A percentile compares a stretch with the other conserved stretches of the same genome.
phyloP scores from a whole-genome alignment of 305 asterid genomes.

The Fraxinus xanthoxyloides region DNA sequence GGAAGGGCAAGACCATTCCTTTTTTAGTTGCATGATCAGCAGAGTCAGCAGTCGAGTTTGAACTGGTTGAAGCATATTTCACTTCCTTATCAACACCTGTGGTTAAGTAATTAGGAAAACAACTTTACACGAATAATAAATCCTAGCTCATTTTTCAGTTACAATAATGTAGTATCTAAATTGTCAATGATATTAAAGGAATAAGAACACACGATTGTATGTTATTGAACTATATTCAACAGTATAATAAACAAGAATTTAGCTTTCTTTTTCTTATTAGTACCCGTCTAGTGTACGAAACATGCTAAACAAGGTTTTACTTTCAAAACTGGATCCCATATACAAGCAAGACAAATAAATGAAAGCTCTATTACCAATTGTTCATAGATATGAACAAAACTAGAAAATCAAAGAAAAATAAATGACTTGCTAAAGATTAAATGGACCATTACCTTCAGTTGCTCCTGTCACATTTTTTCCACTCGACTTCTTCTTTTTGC shows the following conservation, averaged over 20 bases:
- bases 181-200: neutral
- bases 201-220: neutral
- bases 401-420: neutral
- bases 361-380: neutral
- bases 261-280: neutral
- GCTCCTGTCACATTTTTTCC: neutral
- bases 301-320: neutral
- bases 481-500: conserved; percentile 2
- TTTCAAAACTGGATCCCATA: neutral
- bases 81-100: conserved; percentile 18
- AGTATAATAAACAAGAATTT: neutral
- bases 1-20: conserved; percentile 37
- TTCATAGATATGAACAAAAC: neutral
- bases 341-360: neutral
- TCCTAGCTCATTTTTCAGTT: neutral
- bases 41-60: conserved; percentile 3
- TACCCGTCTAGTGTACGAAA: neutral
- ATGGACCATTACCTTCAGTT: conserved; percentile 19
- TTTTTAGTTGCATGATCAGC: conserved; percentile 20
- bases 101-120: neutral
- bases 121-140: neutral
- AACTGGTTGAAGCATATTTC: conserved; percentile 4
- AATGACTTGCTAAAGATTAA: neutral
- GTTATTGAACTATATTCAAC: neutral
- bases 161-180: neutral